A percentile compares a stretch with the other conserved stretches of the same genome.
phyloP scores from a whole-genome alignment of 2,329 filamentous ascomycete genomes.

The Alternaria triticimaculans region DNA sequence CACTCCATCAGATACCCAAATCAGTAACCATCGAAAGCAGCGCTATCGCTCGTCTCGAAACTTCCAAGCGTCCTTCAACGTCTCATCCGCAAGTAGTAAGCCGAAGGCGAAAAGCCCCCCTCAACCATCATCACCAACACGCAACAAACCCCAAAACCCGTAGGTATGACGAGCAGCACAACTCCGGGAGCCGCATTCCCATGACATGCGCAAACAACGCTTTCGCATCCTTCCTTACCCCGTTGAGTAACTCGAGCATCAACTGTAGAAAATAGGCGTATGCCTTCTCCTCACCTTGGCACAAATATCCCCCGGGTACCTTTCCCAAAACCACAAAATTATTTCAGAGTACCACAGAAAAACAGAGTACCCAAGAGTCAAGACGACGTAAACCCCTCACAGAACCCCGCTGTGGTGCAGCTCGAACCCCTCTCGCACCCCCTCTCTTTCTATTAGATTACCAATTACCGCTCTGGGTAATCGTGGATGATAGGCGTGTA shows the following conservation, averaged over 20 bases:
- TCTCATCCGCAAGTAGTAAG: neutral
- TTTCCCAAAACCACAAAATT: neutral
- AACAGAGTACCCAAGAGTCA: neutral
- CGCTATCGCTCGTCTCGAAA: neutral
- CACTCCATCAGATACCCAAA: neutral
- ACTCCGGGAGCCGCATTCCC: neutral
- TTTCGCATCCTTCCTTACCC: conserved; percentile 8
- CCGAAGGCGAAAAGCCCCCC: neutral
- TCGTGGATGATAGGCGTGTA: conserved; percentile 5
- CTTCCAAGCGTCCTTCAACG: neutral
- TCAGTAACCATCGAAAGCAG: conserved; percentile 7
- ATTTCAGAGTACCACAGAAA: neutral
- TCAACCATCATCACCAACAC: neutral
- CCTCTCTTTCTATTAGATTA: neutral
- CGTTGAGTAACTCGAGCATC: conserved; percentile 4
- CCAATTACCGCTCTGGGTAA: neutral
- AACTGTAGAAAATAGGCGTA: conserved; percentile 11
- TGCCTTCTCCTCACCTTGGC: conserved; percentile 12
- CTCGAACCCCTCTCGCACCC: neutral
- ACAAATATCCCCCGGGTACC: neutral
- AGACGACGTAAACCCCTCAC: neutral
- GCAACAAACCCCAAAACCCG: neutral
- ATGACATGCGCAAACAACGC: neutral
- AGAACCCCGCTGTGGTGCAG: neutral
- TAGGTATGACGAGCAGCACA: neutral